Evolutionary conservation across 1,139 yeast species (phyloP).

Genomic region (Pneumocystis sp.): DNA sequence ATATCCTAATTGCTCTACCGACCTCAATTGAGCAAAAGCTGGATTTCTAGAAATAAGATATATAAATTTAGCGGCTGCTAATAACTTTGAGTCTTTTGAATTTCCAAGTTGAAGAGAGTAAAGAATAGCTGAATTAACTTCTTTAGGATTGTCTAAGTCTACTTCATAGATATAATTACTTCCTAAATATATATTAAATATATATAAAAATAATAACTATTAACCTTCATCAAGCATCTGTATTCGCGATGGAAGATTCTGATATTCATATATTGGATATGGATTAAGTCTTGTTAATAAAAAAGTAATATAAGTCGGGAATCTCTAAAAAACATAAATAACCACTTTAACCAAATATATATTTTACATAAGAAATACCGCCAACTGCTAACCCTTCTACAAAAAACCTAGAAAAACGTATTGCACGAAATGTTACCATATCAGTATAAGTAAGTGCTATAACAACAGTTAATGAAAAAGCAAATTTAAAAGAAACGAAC

Average conservation of each 20-base stretch:
- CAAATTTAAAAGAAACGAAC: not conserved
- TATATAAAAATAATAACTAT: conserved; percentile 21
- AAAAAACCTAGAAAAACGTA: not conserved
- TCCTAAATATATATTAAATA: conserved; percentile 1
- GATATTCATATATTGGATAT: conserved; percentile 21
- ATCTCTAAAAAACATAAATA: not conserved
- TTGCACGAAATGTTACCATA: not conserved
- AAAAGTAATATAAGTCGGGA: not conserved
- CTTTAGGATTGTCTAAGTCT: conserved; percentile 45
- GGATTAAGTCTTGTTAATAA: not conserved
- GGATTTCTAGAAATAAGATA: conserved; percentile 71
- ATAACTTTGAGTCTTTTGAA: conserved; percentile 24
- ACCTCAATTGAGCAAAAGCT: conserved; percentile 73
- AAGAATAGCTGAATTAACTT: conserved; percentile 75
- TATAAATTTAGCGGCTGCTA: conserved; percentile 47
- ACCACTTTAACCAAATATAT: not conserved
- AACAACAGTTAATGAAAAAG: not conserved
- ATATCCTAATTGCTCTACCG: conserved; percentile 83
- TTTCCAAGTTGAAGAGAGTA: conserved; percentile 57
- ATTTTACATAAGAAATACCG: not conserved
- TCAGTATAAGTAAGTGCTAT: not conserved
- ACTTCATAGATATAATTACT: conserved; percentile 29
- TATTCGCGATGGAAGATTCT: conserved; percentile 36
- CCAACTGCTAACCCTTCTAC: not conserved
- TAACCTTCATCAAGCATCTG: conserved; percentile 33